A percentile compares a stretch with the other conserved stretches of the same genome.
Conservation (phyloP, 192 early-diverging fungal species). For the Backusella australiensis region DNA sequence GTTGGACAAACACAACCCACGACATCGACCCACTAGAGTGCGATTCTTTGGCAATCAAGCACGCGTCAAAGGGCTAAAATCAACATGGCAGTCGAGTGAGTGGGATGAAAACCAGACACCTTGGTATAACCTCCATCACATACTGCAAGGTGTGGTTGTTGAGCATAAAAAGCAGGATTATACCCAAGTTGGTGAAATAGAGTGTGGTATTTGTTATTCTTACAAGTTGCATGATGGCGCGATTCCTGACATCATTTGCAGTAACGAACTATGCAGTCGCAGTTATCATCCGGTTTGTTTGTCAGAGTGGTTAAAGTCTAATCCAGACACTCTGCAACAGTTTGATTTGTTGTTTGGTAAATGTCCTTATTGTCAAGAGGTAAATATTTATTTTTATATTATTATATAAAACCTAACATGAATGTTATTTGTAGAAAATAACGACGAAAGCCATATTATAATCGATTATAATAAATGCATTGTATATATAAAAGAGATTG, state of each 20-base stretch:
- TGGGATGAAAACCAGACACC: not conserved
- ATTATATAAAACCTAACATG: not conserved
- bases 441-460: slow-evolving; percentile 17
- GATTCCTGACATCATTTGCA: slow-evolving; percentile 12
- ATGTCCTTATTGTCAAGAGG: slow-evolving; percentile 28
- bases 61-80: not conserved
- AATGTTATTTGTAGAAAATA: not conserved
- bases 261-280: slow-evolving; percentile 11
- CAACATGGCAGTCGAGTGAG: not conserved
- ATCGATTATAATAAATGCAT: no score
- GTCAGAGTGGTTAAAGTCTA: slow-evolving; percentile 25
- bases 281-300: slow-evolving; percentile 21
- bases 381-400: not conserved
- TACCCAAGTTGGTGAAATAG: slow-evolving; percentile 3
- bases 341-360: slow-evolving; percentile 29
- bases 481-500: no score
- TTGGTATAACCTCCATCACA: not conserved
- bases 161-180: not conserved
- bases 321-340: slow-evolving; percentile 13
- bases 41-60: slow-evolving; percentile 20
- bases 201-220: slow-evolving; percentile 32
- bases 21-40: not conserved
- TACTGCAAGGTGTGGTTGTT: not conserved
- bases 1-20: not conserved
- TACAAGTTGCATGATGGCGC: slow-evolving; percentile 15